Conservation (phyloP, 805 yeast species). For the Phaffomyces antillensis region DNA sequence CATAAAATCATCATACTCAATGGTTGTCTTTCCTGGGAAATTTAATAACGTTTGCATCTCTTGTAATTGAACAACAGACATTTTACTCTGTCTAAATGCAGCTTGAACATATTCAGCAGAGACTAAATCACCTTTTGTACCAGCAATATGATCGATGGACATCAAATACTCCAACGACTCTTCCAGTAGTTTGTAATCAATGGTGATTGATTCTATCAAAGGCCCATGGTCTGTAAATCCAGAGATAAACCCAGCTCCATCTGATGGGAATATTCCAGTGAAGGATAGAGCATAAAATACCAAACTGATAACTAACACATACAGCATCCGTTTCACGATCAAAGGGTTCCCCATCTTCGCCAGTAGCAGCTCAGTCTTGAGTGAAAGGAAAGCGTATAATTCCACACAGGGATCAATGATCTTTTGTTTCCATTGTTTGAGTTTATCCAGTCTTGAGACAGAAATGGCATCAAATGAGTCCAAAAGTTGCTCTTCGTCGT, state of each 20-base stretch:
- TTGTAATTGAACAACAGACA: conserved; percentile 43
- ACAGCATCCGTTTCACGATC: conserved; percentile 68
- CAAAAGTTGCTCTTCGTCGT: not conserved
- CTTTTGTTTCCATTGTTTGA: conserved; percentile 3
- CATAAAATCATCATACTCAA: conserved; percentile 20
- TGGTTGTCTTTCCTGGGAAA: conserved; percentile 44
- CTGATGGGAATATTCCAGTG: conserved; percentile 46
- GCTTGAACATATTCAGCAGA: conserved; percentile 59
- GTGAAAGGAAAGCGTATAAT: conserved; percentile 25
- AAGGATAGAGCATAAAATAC: conserved; percentile 51
- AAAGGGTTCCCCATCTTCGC: conserved; percentile 78
- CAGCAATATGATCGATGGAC: conserved; percentile 70
- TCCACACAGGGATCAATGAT: conserved; percentile 44
- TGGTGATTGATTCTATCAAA: conserved; percentile 43
- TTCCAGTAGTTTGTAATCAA: conserved; percentile 38
- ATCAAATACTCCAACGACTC: conserved; percentile 20
- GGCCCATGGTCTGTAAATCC: conserved; percentile 56
- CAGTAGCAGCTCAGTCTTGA: conserved; percentile 49
- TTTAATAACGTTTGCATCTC: conserved; percentile 52
- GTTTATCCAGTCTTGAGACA: conserved; percentile 2
- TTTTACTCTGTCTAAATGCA: conserved; percentile 50
- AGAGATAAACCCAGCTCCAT: conserved; percentile 27
- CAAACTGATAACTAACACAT: conserved; percentile 57
- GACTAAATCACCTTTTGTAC: conserved; percentile 78
- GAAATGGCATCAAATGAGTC: conserved; percentile 1